Evolutionary conservation across 176 grass and related monocot species (phyloP), one percentile per base, ranked within the genome.

Genomic region (Thinopyrum elongatum): DNA sequence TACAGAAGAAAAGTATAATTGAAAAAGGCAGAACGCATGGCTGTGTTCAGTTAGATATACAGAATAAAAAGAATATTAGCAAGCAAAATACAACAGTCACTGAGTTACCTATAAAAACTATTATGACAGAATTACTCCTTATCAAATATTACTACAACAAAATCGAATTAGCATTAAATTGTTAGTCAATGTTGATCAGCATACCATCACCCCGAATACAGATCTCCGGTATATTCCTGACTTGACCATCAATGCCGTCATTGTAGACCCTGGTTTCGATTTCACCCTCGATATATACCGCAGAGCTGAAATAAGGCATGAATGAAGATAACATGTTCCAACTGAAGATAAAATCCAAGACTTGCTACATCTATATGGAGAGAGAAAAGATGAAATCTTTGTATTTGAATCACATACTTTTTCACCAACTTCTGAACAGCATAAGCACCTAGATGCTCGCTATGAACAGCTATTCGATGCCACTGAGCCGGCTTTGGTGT

Each of bases 211-310:
- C 88, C 55, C 92, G 87, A 42, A 99, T 73, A 90, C 84, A 89
- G 19, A 96, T 96, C 67, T 99, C 97, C 35, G 88, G 90, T 86
- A 99, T 74, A 66, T 83, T 92, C 91, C 53, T 99, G n/a, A 99
- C 88, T 87, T 96, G 92, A 88, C 81, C 90, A 65, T 82, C 89
- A 77, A 96, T 44, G 85, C 63, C 87, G 67, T 96, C 97, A 88
- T 96, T 94, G 79, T 99, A 99, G 26, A 99, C 77, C 84, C 97
- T 99, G 80, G 90, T 94, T 82, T 99, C 97, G 47, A 99, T 99
- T 90, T 96, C 92, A 65, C 97, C 97, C 84, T 96, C 97, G 80
- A 99, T 77, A 92, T 92, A 99, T 41, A 99, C 92, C 53, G 93
- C 64, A 65, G 92, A 86, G 87, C 97, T 96, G 88, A 70, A 28